These are phyloP conservation scores for Debaryomyces coudertii DNA, from an alignment of 1,139 yeast genomes.

Conservation along the genomic window DNA sequence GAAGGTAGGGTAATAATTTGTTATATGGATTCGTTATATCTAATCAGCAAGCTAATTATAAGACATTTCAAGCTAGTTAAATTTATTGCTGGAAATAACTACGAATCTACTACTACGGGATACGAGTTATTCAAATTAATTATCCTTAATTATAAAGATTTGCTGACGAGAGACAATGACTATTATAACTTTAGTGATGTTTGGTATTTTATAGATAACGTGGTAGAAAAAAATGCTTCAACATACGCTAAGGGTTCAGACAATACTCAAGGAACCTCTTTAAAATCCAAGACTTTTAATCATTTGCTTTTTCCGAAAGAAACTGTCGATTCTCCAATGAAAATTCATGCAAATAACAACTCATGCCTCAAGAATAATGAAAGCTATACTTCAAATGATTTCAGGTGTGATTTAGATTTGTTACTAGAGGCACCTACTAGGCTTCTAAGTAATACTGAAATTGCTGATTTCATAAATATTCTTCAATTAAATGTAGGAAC, in stretches of 20 bases:
- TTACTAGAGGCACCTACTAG: constrained; percentile 18
- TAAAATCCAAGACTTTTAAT: constrained; percentile 5
- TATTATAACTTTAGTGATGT: constrained; percentile 34
- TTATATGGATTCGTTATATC: constrained; percentile 45
- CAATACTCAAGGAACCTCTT: background rate
- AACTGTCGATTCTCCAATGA: constrained; percentile 42
- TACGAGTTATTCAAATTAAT: constrained; percentile 42
- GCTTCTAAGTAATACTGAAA: constrained; percentile 22
- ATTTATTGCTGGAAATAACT: constrained; percentile 31
- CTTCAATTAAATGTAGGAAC: constrained; percentile 11
- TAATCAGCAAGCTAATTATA: constrained; percentile 37
- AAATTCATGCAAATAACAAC: constrained; percentile 27
- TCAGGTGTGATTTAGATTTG: constrained; percentile 31
- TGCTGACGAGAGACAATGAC: constrained; percentile 36
- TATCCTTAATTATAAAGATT: constrained; percentile 39
- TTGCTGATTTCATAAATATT: constrained; percentile 20
- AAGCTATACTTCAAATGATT: constrained; percentile 28
- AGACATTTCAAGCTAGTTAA: constrained; percentile 43
- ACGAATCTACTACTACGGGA: constrained; percentile 33
- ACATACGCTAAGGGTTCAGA: background rate
- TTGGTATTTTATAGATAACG: constrained; percentile 43
- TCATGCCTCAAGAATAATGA: constrained; percentile 22
- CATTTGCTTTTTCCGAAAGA: constrained; percentile 25
- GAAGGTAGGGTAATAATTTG: constrained; percentile 46
- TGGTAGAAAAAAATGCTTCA: constrained; percentile 26